Conservation (phyloP, 2,329 filamentous ascomycete genomes). For the Aspergillus persii region DNA sequence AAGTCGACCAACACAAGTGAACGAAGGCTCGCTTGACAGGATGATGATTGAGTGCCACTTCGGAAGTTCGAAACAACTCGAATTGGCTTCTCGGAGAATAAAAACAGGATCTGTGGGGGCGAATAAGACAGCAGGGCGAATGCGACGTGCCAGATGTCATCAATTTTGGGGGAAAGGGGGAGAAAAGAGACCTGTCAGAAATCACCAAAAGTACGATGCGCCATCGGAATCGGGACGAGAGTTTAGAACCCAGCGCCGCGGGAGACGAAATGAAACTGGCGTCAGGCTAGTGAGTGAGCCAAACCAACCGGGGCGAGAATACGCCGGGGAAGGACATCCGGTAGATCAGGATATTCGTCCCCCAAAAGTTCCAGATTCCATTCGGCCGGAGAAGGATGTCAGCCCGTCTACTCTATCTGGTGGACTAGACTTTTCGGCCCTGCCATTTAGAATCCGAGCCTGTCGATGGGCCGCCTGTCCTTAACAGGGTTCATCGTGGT, state of each 20-base stretch:
- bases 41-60: not conserved
- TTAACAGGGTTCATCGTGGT: slow-evolving; percentile 4
- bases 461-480: not conserved
- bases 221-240: slow-evolving; percentile 1
- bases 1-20: not conserved
- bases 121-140: not conserved
- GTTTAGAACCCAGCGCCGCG: slow-evolving; percentile 6
- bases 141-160: not conserved
- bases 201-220: slow-evolving; percentile 19
- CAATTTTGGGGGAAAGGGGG: not conserved
- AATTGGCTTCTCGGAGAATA: slow-evolving; percentile 8
- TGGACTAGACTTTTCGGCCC: not conserved
- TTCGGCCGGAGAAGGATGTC: slow-evolving; percentile 3
- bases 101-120: not conserved
- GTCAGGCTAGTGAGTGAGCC: slow-evolving; percentile 9
- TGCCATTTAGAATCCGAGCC: not conserved
- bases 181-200: slow-evolving; percentile 17
- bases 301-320: slow-evolving; percentile 12
- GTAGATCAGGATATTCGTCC: slow-evolving; percentile 20
- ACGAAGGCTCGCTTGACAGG: not conserved
- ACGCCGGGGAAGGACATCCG: slow-evolving; percentile 19
- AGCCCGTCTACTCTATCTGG: not conserved
- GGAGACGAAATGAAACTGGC: slow-evolving; percentile 8
- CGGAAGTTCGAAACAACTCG: not conserved
- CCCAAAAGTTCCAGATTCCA: slow-evolving; percentile 15